These are phyloP conservation scores for Curvularia sp. DNA, from an alignment of 2,329 filamentous ascomycete species.

Conservation along the genomic window DNA sequence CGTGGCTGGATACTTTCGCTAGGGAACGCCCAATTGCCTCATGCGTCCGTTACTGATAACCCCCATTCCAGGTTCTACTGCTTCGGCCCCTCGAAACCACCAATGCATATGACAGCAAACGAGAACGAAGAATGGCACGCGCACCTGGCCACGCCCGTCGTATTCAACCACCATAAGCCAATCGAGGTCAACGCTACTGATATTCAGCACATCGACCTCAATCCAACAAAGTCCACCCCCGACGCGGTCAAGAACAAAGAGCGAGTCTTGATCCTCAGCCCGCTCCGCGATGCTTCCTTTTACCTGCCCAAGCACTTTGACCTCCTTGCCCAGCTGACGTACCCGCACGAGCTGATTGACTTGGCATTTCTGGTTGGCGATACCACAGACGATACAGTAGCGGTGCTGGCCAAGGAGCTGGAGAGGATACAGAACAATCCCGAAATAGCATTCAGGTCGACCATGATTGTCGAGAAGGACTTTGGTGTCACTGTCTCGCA, in stretches of 20 bases:
- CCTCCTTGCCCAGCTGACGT: constrained; percentile 85
- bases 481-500: constrained; percentile 81
- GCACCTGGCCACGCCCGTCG: constrained; percentile 88
- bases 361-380: constrained; percentile 94
- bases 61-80: constrained; percentile 80
- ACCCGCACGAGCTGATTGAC: constrained; percentile 94
- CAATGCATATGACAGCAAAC: constrained; percentile 92
- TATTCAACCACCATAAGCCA: constrained; percentile 94
- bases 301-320: constrained; percentile 93
- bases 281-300: constrained; percentile 84
- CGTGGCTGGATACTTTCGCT: neutral
- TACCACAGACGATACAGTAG: constrained; percentile 87
- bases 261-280: constrained; percentile 88
- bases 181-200: constrained; percentile 81
- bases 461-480: constrained; percentile 86
- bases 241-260: constrained; percentile 83
- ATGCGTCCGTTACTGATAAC: constrained; percentile 30
- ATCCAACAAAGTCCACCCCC: constrained; percentile 79
- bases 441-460: constrained; percentile 85
- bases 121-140: constrained; percentile 89
- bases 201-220: constrained; percentile 83
- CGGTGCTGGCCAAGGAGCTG: constrained; percentile 83
- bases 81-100: constrained; percentile 93
- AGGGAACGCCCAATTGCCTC: neutral
- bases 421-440: constrained; percentile 82